These are phyloP conservation scores for Cucumis cinereus DNA, from an alignment of 306 rosid genomes.

Conservation along the genomic window DNA sequence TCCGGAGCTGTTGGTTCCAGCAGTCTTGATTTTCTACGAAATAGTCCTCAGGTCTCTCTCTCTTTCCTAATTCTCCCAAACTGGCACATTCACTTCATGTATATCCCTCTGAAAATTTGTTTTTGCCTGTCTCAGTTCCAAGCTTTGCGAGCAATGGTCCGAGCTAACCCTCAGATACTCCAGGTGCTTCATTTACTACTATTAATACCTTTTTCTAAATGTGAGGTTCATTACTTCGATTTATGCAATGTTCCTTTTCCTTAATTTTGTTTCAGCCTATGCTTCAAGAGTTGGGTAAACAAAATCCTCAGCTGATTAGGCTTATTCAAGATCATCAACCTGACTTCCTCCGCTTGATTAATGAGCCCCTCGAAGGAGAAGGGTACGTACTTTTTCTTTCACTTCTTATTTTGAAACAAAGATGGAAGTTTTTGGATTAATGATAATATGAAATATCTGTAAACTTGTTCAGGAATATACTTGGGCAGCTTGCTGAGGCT, in stretches of 20 bases:
- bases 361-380: slow-evolving; percentile 85
- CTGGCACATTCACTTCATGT: background rate
- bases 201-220: background rate
- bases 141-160: slow-evolving; percentile 86
- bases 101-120: slow-evolving; percentile 1
- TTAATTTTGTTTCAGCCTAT: slow-evolving; percentile 59
- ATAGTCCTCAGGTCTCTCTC: slow-evolving; percentile 65
- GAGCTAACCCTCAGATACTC: slow-evolving; percentile 89
- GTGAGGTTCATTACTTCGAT: background rate
- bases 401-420: background rate
- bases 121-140: slow-evolving; percentile 44
- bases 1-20: slow-evolving; percentile 71
- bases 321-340: slow-evolving; percentile 80
- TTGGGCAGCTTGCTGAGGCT: slow-evolving; percentile 48
- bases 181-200: slow-evolving; percentile 42
- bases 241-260: background rate
- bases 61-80: background rate
- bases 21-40: slow-evolving; percentile 71
- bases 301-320: slow-evolving; percentile 88
- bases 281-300: slow-evolving; percentile 97
- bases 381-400: slow-evolving; percentile 39
- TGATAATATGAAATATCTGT: slow-evolving; percentile 14
- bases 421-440: slow-evolving; percentile 9
- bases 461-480: slow-evolving; percentile 35
- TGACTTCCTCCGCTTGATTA: slow-evolving; percentile 78